Base-by-base conservation (phyloP, 2,329 filamentous ascomycete genomes). In the Dothideomycetidae sp. region DNA sequence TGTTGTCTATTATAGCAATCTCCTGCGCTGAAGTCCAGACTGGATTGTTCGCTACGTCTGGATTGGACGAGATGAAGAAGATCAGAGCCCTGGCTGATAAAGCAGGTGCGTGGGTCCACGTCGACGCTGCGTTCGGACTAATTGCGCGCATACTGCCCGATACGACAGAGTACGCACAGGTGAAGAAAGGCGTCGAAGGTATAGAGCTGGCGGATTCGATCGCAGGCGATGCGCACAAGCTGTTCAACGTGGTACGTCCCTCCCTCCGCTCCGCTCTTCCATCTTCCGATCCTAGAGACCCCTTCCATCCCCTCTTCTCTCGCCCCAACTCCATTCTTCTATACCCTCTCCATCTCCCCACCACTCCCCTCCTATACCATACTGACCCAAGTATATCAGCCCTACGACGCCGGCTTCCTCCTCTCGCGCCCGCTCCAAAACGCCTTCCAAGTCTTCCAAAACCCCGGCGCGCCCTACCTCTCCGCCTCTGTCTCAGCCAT, bases 361-460 rank as follows among this genome's bases (percentile, higher is more conserved):
- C 16, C 29, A 29, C 16, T 23, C 11, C 12, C 13, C 10, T n/a
- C n/a, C 17, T 9, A 7, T 16, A 14, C n/a, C 21, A 26, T 18
- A 18, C 37, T 37, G 42, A 33, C 11, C 5, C 18, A 31, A 15
- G 31, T 26, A n/a, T 33, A n/a, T 38, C 12, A 76, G 68, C 86
- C 88, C 0, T 94, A 94, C 50, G 88, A 94, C 56, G 86, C 79
- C 50, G 88, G 86, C 30, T 79, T 94, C 58, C 92, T 93, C 66
- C 72, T 93, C 48, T 83, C 77, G 36, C 73, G 75, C 12, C 71
- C 80, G 44, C 60, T 70, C 5, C 49, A 59, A 2, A 61, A 73
- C 10, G 69, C 78, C 1, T 63, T 67, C 18, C 59, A 69, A 3
- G 76, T 85, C 7, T 93, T 88, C 58, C 68, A 72, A 42, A 94